Base-by-base conservation (phyloP, 345 rosid genomes). In the Murraya paniculata region DNA sequence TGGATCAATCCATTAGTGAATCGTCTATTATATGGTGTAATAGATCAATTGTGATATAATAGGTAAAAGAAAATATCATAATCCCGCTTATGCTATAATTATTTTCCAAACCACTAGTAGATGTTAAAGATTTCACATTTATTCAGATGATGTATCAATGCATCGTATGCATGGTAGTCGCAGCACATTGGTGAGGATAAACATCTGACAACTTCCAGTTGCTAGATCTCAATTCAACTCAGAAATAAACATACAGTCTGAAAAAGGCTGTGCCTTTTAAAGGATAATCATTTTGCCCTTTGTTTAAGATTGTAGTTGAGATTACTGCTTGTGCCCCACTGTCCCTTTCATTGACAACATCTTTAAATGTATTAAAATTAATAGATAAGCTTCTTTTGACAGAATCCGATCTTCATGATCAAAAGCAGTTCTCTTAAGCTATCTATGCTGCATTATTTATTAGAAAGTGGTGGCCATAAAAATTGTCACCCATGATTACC, bases 401-500 rank as follows among this genome's bases (percentile, higher is more conserved):
- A 22, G 77, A 74, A 21, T 48, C 69, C 16, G 69, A 62, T 62
- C 60, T 45, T 62, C 58, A 62, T 45, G 28, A 62, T 74, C 28
- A 45, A 21, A 27, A 45, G 64, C 19, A 10, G 28, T 41, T 74
- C 39, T 41, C 69, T 18, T 41, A 41, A 41, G 69, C 59, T 9
- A 74, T 28, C 59, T 61, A 2, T 41, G 5, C 16, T 25, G 55
- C 45, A 62, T 71, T 19, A 31, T 41, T 74, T 62, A 74, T 41
- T 61, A 30, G 45, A 21, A 62, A 74, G 69, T 74, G 69, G 77
- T 62, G 68, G 57, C 77, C 41, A 27, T 41, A 62, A 60, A 62
- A 9, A 8, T 24, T 38, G 22, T 38, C 56, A 73, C 39, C 56
- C 76, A 59, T 60, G 13, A 58, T 38, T 13, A 59, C 39, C 27